A percentile compares a stretch with the other conserved stretches of the same genome.
Conservation (phyloP, 2,329 filamentous ascomycete genomes). For the Ascomycota sp. region DNA sequence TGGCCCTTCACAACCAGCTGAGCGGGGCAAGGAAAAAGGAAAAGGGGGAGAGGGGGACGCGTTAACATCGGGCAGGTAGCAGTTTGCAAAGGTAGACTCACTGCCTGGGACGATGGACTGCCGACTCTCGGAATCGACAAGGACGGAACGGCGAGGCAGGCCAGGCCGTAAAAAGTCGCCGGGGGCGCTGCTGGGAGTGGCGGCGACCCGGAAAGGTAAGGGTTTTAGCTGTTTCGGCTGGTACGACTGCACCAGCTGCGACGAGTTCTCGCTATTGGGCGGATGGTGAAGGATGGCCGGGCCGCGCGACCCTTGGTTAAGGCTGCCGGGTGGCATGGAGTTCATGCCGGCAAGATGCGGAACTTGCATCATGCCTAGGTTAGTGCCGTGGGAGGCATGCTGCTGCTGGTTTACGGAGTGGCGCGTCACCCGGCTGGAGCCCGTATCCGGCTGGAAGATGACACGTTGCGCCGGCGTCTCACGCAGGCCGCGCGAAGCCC, state of each 20-base stretch:
- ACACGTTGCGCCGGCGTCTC: constrained; percentile 72
- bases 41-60: no score
- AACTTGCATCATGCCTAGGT: constrained; percentile 4
- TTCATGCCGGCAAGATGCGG: constrained; percentile 14
- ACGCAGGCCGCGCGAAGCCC: constrained; percentile 45
- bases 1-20: constrained; percentile 48
- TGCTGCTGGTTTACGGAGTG: constrained; percentile 28
- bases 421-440: constrained; percentile 40
- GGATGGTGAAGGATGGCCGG: constrained; percentile 30
- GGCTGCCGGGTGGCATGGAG: constrained; percentile 9
- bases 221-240: constrained; percentile 44
- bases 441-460: constrained; percentile 66
- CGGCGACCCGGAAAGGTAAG: constrained; percentile 49
- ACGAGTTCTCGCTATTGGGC: constrained; percentile 32
- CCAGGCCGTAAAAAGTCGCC: constrained; percentile 32
- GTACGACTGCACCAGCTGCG: constrained; percentile 44
- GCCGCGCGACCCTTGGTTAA: constrained; percentile 15
- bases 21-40: no score
- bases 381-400: constrained; percentile 9
- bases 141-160: constrained; percentile 19
- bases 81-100: constrained; percentile 21
- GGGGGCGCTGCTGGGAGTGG: constrained; percentile 56
- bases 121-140: constrained; percentile 12
- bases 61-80: no score
- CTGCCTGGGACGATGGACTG: constrained; percentile 39